Evolutionary conservation across 805 yeast genomes (phyloP).

Genomic region (Candida maesae): DNA sequence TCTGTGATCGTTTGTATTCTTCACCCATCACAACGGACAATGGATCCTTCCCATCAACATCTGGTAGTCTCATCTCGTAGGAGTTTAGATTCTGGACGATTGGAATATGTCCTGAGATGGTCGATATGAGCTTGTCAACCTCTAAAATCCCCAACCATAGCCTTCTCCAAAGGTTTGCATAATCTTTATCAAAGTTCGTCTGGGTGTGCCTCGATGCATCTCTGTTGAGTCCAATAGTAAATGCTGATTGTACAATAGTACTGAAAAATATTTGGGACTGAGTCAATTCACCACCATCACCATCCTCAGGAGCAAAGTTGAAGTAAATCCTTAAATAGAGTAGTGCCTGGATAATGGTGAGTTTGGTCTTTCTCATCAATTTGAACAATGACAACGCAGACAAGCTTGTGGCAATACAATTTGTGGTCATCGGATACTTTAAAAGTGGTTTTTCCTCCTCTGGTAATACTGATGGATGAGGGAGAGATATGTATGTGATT

Average conservation of each 20-base stretch:
- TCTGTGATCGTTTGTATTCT: conserved; percentile 19
- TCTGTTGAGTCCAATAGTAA: conserved; percentile 43
- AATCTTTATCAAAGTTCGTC: conserved; percentile 14
- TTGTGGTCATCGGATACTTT: conserved; percentile 37
- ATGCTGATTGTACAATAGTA: conserved; percentile 40
- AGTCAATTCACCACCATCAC: conserved; percentile 42
- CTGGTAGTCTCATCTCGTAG: conserved; percentile 19
- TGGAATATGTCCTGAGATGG: conserved; percentile 23
- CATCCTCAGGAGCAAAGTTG: conserved; percentile 44
- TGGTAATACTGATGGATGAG: conserved; percentile 20
- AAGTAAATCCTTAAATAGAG: conserved; percentile 38
- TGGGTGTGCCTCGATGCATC: conserved; percentile 37
- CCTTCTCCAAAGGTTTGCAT: conserved; percentile 24
- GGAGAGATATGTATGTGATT: conserved; percentile 38
- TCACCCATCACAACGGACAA: conserved; percentile 15
- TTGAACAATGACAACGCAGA: conserved; percentile 39
- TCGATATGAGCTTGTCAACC: conserved; percentile 19
- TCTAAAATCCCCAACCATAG: conserved; percentile 26
- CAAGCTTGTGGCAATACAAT: conserved; percentile 36
- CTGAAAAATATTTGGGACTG: conserved; percentile 38
- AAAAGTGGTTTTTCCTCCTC: conserved; percentile 24
- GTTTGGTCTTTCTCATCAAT: conserved; percentile 34
- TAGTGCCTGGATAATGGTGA: conserved; percentile 42
- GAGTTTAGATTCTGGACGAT: conserved; percentile 18
- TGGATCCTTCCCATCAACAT: not conserved